These are phyloP conservation scores for Melanopsichium pennsylvanicum DNA, from an alignment of 1,284 basidiomycete species.

Conservation along the genomic window DNA sequence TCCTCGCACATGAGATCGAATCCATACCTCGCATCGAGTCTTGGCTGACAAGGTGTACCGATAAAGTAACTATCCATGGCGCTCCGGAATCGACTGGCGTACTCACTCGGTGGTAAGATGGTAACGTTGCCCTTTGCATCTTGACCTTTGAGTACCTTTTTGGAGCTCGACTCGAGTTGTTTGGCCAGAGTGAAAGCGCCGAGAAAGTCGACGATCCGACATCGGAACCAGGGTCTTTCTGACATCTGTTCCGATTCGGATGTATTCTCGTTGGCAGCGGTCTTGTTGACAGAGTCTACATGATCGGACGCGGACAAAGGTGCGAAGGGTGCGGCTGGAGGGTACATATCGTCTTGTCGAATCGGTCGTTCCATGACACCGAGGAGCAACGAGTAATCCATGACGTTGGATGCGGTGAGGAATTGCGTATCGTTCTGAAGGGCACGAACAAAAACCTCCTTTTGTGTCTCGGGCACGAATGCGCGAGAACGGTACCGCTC, in stretches of 20 bases:
- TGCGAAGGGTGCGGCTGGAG: constrained; percentile 22
- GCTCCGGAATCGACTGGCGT: constrained; percentile 49
- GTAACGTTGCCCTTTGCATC: constrained; percentile 58
- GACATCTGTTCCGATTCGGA: neutral
- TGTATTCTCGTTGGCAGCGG: too few species aligned
- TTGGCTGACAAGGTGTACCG: constrained; percentile 41
- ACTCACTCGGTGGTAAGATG: constrained; percentile 55
- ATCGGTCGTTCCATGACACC: constrained; percentile 49
- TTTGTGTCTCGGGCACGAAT: constrained; percentile 51
- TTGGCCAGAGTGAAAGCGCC: constrained; percentile 60
- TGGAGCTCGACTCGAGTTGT: constrained; percentile 53
- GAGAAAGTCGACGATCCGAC: constrained; percentile 58
- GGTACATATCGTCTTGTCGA: constrained; percentile 36
- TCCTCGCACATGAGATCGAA: constrained; percentile 38
- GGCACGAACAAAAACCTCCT: constrained; percentile 48
- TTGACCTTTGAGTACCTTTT: constrained; percentile 54
- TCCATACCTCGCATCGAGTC: constrained; percentile 26
- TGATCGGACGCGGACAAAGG: too few species aligned
- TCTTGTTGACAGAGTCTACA: too few species aligned
- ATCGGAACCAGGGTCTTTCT: constrained; percentile 38
- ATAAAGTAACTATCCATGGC: constrained; percentile 56
- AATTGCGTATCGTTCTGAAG: constrained; percentile 56
- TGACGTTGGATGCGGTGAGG: constrained; percentile 55
- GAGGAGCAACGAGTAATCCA: constrained; percentile 62
- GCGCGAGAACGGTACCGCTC: constrained; percentile 41